phyloP scores from a whole-genome alignment of 2,329 filamentous ascomycete species.

The Beauveria medogensis region DNA sequence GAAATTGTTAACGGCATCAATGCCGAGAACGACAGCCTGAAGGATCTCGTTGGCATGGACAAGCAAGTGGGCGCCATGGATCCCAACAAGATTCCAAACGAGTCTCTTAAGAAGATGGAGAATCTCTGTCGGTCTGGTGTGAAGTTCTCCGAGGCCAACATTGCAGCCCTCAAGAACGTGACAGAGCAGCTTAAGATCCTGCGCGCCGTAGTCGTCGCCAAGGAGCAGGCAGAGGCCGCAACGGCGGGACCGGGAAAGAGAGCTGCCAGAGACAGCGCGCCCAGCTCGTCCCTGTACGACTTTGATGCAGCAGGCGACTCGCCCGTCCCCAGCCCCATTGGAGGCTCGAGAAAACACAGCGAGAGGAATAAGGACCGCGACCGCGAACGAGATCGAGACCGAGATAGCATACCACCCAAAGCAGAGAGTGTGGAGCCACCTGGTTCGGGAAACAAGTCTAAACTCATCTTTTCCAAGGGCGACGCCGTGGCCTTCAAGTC shows the following conservation, averaged over 20 bases:
- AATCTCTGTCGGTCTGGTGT: slow-evolving; percentile 34
- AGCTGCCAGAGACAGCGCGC: slow-evolving; percentile 16
- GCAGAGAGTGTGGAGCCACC: slow-evolving; percentile 50
- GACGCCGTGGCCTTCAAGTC: slow-evolving; percentile 61
- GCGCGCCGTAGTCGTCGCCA: slow-evolving; percentile 34
- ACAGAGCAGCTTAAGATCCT: slow-evolving; percentile 37
- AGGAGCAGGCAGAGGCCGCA: slow-evolving; percentile 31
- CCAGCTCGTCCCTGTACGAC: slow-evolving; percentile 31
- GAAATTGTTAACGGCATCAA: slow-evolving; percentile 34
- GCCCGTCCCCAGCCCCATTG: slow-evolving; percentile 36
- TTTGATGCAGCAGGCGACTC: slow-evolving; percentile 38
- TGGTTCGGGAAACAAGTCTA: slow-evolving; percentile 34
- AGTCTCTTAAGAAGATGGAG: slow-evolving; percentile 35
- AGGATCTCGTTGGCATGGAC: slow-evolving; percentile 31
- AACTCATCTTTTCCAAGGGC: slow-evolving; percentile 51
- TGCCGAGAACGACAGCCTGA: slow-evolving; percentile 33
- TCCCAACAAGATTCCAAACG: slow-evolving; percentile 27
- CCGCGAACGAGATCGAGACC: slow-evolving; percentile 19
- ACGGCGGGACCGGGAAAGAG: slow-evolving; percentile 24
- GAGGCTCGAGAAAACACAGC: slow-evolving; percentile 15
- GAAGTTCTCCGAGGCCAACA: slow-evolving; percentile 31
- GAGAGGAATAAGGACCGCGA: slow-evolving; percentile 29
- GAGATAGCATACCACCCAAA: slow-evolving; percentile 47
- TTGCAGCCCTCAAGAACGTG: slow-evolving; percentile 26
- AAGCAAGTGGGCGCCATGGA: slow-evolving; percentile 32